These are phyloP conservation scores for Solanum paucissectum DNA, from an alignment of 257 asterid species.

Conservation along the genomic window DNA sequence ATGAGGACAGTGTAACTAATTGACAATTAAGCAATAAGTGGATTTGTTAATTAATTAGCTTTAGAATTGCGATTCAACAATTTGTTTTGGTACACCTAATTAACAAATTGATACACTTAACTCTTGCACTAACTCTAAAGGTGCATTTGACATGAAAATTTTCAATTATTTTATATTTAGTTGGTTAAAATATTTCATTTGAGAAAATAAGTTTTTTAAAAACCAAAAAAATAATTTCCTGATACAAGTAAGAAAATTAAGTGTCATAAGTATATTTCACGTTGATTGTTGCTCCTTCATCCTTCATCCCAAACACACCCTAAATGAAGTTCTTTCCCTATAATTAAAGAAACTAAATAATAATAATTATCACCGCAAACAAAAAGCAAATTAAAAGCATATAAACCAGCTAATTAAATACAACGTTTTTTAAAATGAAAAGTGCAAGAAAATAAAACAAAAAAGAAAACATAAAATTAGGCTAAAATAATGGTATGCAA, in stretches of 20 bases:
- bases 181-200: neutral
- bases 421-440: neutral
- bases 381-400: neutral
- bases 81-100: neutral
- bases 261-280: neutral
- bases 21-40: neutral
- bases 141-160: neutral
- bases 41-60: neutral
- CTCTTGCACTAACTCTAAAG: neutral
- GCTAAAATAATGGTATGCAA: neutral
- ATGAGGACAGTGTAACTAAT: neutral
- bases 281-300: neutral
- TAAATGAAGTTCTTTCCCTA: neutral
- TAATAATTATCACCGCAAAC: neutral
- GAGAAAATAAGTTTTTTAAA: neutral
- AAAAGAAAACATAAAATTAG: neutral
- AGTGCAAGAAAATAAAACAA: neutral
- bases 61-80: neutral
- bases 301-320: neutral
- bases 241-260: neutral
- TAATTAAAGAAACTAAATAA: neutral
- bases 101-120: neutral
- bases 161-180: neutral
- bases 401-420: neutral
- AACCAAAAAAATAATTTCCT: neutral